Base-by-base conservation (phyloP, 306 rosid species). In the Vicia sativa region DNA sequence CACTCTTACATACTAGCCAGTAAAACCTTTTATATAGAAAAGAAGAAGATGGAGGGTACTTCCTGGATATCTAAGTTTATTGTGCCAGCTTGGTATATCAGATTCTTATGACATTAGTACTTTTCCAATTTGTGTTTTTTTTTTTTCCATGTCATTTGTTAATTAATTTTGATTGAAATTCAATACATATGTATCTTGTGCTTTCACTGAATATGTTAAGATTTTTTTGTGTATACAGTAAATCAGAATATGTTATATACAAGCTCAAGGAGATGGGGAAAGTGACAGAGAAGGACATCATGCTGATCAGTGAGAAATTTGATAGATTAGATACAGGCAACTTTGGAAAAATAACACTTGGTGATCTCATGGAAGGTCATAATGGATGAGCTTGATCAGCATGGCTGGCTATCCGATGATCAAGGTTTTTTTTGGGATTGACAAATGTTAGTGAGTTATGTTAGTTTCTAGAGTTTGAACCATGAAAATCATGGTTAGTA, bases 231-330 rank as follows among this genome's bases (percentile, higher is more conserved):
- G 3, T 64, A 15, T 83, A 90, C 85, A 90, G 99, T 70, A 90
- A 91, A 77, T 87, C 97, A 29, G 99, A 95, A 69, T 95, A 79
- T 71, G 99, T 88, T 55, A 77, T 95, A 76, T 90, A 80, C 96
- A 95, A 95, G 83, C 99, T 95, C 42, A 90, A 95, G 83, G 97
- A 95, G 90, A 82, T 95, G 97, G 91, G 90, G 35, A 95, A 81
- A 84, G 84, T 90, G 44, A 60, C 89, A 1, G 89, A 90, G 76
- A 95, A 88, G 79, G 99, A 95, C 80, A 78, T 90, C 52, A 74
- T 84, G 87, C 85, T 71, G 85, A 67, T 95, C 52, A 62, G 91
- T 73, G 54, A 84, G 73, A 87, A 88, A 81, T 95, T 95, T 60
- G 99, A 95, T 62, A 80, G 80, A 82, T 76, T 95, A 73, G 95